Percentiles rank a stretch among this genome's conserved stretches.
These are phyloP conservation scores for Sisymbrium irio DNA, from an alignment of 345 rosid species.

Conservation along the genomic window DNA sequence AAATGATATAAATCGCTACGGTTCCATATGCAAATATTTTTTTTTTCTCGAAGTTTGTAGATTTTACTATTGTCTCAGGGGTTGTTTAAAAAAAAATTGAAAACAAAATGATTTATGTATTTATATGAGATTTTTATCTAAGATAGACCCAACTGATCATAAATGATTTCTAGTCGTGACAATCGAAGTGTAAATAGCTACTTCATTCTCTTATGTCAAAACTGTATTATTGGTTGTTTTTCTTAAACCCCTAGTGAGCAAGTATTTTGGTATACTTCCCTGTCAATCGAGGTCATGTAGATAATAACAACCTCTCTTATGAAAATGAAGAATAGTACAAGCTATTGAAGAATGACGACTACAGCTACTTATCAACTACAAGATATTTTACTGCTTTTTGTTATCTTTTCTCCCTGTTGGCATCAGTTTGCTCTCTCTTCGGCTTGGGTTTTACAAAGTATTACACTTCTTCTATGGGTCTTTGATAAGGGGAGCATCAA, in stretches of 20 bases:
- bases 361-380: background rate
- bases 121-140: background rate
- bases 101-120: background rate
- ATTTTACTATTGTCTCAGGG: background rate
- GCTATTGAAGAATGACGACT: background rate
- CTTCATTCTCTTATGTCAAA: background rate
- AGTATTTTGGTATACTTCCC: constrained; percentile 13
- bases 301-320: background rate
- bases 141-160: background rate
- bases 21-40: background rate
- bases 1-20: no score
- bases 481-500: constrained; percentile 14
- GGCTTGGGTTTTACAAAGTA: constrained; percentile 2
- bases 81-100: background rate
- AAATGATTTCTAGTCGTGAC: background rate
- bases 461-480: background rate
- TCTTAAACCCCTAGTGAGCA: background rate
- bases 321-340: background rate
- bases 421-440: constrained; percentile 4
- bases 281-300: background rate
- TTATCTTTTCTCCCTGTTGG: background rate
- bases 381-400: background rate
- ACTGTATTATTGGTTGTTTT: constrained; percentile 6
- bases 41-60: background rate
- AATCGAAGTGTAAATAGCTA: background rate